Base-by-base conservation (phyloP, 2,329 filamentous ascomycete genomes). In the Sclerotinia minor region DNA sequence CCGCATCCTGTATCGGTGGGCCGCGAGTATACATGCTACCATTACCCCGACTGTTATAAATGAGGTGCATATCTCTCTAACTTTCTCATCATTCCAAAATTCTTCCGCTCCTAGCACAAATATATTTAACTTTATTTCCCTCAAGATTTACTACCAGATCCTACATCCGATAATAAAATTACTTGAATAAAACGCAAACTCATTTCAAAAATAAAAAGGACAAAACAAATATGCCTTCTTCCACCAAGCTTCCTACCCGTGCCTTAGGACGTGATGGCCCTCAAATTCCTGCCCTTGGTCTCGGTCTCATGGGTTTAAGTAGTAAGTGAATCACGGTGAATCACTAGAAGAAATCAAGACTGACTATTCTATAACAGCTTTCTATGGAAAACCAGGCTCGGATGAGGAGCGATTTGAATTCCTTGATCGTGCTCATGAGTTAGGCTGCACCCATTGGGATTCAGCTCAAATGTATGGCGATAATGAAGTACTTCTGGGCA, bases 401-500 rank as follows among this genome's bases (percentile, higher is more conserved):
- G 78, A 81, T 32, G 70, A 75, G 41, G 76, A 79, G 17, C 75
- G 76, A 2, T 73, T 81, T 11, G 72, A 71, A 2, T 67, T 81
- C 5, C 75, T 81, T 1, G 78, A 81, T 64, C 73, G 76, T 5
- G 79, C 78, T 11, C 75, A 77, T 19, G 74, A 78, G 15, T 69
- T 75, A 15, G 80, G 80, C n/a, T 64, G 58, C 32, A 55, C 50
- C 0, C 78, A 79, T 44, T 80, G 78, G 77, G 78, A 80, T 38
- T 71, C 69, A 26, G 64, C 71, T 44, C 65, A 70, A 47, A 52
- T 70, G 26, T 72, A 70, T 38, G 80, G 78, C 9, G 80, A 82
- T 63, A 80, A 74, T 61, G 83, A 85, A 70, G 79, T 80, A 2
- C 71, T 84, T 0, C 60, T 84, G 13, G 81, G 81, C 0, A 79